Percentiles rank a stretch among this genome's conserved stretches.
Conservation (phyloP, 2,329 filamentous ascomycete species). For the Ceratocystis diversiconidia region DNA sequence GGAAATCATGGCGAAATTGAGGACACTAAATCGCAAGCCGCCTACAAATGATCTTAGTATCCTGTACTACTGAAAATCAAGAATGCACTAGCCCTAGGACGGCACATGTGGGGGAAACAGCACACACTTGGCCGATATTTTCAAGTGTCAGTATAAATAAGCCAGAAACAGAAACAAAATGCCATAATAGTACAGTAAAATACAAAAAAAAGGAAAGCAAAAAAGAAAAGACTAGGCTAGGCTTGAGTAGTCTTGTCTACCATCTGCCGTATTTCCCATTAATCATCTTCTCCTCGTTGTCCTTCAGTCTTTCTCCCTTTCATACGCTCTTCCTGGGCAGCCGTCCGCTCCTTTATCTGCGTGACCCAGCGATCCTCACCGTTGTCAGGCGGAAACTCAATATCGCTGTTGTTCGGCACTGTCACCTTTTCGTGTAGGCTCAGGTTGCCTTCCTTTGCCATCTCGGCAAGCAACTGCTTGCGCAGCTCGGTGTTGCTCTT, state of each 20-base stretch:
- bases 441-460: conserved; percentile 9
- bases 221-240: not conserved
- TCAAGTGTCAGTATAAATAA: not conserved
- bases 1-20: conserved; percentile 55
- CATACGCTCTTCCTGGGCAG: not conserved
- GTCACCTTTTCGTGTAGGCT: conserved; percentile 20
- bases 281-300: conserved; percentile 9
- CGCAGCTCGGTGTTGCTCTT: conserved; percentile 23
- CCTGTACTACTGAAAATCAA: conserved; percentile 33
- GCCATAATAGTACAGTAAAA: conserved; percentile 13
- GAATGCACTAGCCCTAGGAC: not conserved
- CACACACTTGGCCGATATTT: not conserved
- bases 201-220: not conserved
- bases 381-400: conserved; percentile 26
- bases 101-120: conserved; percentile 7
- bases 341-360: not conserved
- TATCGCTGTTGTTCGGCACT: conserved; percentile 30
- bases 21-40: conserved; percentile 33
- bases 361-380: conserved; percentile 10
- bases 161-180: not conserved
- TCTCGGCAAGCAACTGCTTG: conserved; percentile 22
- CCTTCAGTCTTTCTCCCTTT: conserved; percentile 20
- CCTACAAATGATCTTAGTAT: conserved; percentile 40
- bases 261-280: not conserved
- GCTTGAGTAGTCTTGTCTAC: not conserved